These are phyloP conservation scores for Gamarada debralockiae DNA, from an alignment of 495 filamentous ascomycete species.

Conservation along the genomic window DNA sequence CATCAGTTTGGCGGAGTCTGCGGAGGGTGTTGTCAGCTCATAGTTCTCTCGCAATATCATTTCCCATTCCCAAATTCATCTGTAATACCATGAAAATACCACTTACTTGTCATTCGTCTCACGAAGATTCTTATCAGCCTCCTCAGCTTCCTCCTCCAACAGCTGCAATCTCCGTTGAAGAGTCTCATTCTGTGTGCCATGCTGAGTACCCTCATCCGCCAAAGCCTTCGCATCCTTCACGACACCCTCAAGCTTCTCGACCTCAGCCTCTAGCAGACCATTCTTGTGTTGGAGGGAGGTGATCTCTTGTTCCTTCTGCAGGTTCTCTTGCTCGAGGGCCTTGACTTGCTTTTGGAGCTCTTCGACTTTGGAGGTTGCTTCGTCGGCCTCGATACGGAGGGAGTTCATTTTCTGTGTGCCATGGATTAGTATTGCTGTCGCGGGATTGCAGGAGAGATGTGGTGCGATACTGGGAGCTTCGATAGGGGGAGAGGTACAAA, in stretches of 20 bases:
- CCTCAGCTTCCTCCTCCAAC: constrained; percentile 95
- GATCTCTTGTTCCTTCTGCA: constrained; percentile 96
- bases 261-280: constrained; percentile 77
- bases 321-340: constrained; percentile 87
- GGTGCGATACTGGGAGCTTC: background rate
- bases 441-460: background rate
- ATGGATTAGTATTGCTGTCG: background rate
- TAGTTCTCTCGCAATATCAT: constrained; percentile 2
- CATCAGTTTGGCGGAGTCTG: constrained; percentile 96
- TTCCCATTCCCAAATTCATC: background rate
- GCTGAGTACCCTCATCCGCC: constrained; percentile 67
- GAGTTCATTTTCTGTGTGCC: constrained; percentile 75
- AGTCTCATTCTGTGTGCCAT: constrained; percentile 81
- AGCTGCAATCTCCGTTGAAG: constrained; percentile 89
- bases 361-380: constrained; percentile 70
- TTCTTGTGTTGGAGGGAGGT: constrained; percentile 92
- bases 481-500: background rate
- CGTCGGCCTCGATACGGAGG: constrained; percentile 90
- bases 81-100: constrained; percentile 1
- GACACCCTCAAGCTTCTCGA: constrained; percentile 79
- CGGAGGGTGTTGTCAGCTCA: constrained; percentile 15
- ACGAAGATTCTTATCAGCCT: constrained; percentile 87
- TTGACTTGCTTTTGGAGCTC: constrained; percentile 86
- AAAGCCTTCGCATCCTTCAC: constrained; percentile 76
- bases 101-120: constrained; percentile 98